Base-by-base conservation (phyloP, 164 flowering plant species). In the Saururus chinensis region DNA sequence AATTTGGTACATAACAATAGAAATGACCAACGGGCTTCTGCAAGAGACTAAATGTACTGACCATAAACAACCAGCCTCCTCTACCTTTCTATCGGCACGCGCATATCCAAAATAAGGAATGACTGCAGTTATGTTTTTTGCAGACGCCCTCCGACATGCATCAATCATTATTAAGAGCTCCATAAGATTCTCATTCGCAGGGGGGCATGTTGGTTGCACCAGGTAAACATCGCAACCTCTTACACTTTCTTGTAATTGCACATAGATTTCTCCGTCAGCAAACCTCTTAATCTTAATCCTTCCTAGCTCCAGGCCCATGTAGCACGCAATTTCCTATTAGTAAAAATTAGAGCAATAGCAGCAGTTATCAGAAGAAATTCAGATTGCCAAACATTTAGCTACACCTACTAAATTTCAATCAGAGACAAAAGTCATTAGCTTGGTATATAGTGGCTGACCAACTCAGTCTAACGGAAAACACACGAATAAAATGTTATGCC, bases 81-180 rank as follows among this genome's bases (percentile, higher is more conserved):
- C 35, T 72, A 78, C 99, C 99, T 91, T 88, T 75, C 99, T 81
- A 69, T 95, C 99, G 71, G 99, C 99, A 65, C 99, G 79, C 40
- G 99, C 97, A 76, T 95, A 95, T 74, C 99, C 99, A 84, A 95
- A 95, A 71, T 95, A 95, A 13, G 99, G 99, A 77, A 95, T 89
- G 20, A 95, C 99, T 10, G 97, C 99, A 70, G 97, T 95, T 56
- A 95, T 86, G 59, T 71, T 91, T 66, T 95, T 95, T 66, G 99
- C 99, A 12, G 99, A 95, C 16, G 99, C 97, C 66, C 99, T 84
- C 40, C 97, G 81, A 68, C 97, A 95, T 59, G 99, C 97, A 86
- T 95, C 99, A 8, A 91, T 84, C 96, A 91, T 91, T 54, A 95
- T 71, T 23, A 81, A 59, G 60, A 95, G 95, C 79, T 95, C 99